These are phyloP conservation scores for Arachnomyces sp. DNA, from an alignment of 2,329 filamentous ascomycete genomes.

Conservation along the genomic window DNA sequence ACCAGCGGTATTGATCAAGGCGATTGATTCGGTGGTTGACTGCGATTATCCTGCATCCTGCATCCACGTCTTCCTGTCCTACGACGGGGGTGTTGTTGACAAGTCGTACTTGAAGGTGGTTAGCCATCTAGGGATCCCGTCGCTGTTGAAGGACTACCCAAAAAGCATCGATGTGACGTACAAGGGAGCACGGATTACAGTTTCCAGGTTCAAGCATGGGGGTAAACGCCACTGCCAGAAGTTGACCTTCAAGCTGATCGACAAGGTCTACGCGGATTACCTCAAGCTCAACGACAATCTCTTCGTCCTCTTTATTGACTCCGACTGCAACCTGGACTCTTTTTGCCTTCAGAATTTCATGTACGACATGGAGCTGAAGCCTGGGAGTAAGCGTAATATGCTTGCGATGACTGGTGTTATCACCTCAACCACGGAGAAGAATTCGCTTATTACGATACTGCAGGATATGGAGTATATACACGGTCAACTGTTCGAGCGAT, in stretches of 20 bases:
- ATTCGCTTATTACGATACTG: slow-evolving; percentile 80
- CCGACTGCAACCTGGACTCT: slow-evolving; percentile 86
- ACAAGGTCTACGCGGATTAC: slow-evolving; percentile 83
- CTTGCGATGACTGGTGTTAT: slow-evolving; percentile 97
- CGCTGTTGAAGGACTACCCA: slow-evolving; percentile 61
- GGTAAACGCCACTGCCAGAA: slow-evolving; percentile 94
- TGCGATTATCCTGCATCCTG: slow-evolving; percentile 90
- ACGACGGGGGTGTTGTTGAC: slow-evolving; percentile 83
- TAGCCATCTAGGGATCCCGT: slow-evolving; percentile 70
- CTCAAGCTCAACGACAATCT: slow-evolving; percentile 80
- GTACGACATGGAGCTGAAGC: slow-evolving; percentile 96
- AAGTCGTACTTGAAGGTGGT: slow-evolving; percentile 84
- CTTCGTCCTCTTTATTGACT: slow-evolving; percentile 95
- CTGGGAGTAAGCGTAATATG: slow-evolving; percentile 85
- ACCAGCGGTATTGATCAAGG: slow-evolving; percentile 71
- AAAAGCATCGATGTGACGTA: slow-evolving; percentile 86
- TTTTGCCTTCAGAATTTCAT: slow-evolving; percentile 95
- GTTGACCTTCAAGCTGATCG: slow-evolving; percentile 82
- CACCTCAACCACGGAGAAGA: slow-evolving; percentile 81
- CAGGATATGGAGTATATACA: slow-evolving; percentile 99
- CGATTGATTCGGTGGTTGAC: slow-evolving; percentile 83
- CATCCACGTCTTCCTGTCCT: slow-evolving; percentile 90
- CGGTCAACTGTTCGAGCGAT: slow-evolving; percentile 90
- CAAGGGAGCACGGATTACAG: slow-evolving; percentile 71
- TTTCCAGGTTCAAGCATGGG: slow-evolving; percentile 86